Base-by-base conservation (phyloP, 495 filamentous ascomycete species). In the Penicillium macrosclerotiorum region DNA sequence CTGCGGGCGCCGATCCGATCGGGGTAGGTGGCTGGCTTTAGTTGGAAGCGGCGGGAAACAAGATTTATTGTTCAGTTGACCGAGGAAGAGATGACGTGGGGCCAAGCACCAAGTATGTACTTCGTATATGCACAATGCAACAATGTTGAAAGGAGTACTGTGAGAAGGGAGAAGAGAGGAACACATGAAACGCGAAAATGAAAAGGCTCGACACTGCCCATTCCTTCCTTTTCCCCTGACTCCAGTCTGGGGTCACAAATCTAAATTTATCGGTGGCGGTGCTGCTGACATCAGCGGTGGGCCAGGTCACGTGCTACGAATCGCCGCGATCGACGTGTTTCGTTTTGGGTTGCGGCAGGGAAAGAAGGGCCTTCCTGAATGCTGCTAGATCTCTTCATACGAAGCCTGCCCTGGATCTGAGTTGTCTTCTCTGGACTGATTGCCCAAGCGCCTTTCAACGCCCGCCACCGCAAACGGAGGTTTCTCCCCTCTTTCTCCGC, bases 1-100 rank as follows among this genome's bases (percentile, higher is more conserved):
- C n/a, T 45, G 40, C 41, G 49, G 44, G 34, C 25, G 57, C 49
- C 56, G 56, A 62, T 62, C 59, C 46, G 49, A 51, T 50, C 26
- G 41, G 41, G n/a, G n/a, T n/a, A n/a, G n/a, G n/a, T n/a, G n/a
- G n/a, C n/a, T n/a, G n/a, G n/a, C n/a, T n/a, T 33, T 49, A 48
- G 42, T 17, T 44, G 38, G 29, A 23, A 24, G n/a, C 45, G 44
- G 29, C 45, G 45, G 34, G 41, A 52, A 60, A 54, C 57, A 51
- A 57, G 57, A 51, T 45, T 48, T 29, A 41, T 47, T n/a, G 54
- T 49, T 51, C 39, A 47, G 18, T 17, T 16, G 14, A n/a, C n/a
- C n/a, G n/a, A n/a, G n/a, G n/a, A n/a, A n/a, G 20, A 24, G 39
- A 54, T 60, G 57, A 57, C 54, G 57, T 57, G 47, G 49, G 24